Base-by-base conservation (phyloP, 164 flowering plant genomes). In the Vitis vinifera region DNA sequence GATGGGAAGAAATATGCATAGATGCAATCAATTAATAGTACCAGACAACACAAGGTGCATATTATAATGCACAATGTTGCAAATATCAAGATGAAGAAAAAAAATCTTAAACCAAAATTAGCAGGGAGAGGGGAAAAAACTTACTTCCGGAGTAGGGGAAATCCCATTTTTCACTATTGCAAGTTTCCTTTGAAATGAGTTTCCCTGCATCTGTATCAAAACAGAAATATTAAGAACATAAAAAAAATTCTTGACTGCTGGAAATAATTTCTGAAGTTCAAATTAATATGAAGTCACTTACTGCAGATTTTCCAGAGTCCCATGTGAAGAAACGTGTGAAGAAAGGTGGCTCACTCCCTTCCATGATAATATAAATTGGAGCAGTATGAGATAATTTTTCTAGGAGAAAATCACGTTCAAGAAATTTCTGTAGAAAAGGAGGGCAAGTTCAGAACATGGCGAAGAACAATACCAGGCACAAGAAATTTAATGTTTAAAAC, bases 251-350 rank as follows among this genome's bases (percentile, higher is more conserved):
- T 37, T 37, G 44, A 37, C 44, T 3, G 44, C 44, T 37, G 44
- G 44, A 37, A 37, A 37, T 37, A 37, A 37, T 37, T 37, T 37
- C 44, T 17, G 27, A 47, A 49, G n/a, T 44, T n/a, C 50, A 50
- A 61, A n/a, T 13, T 8, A 44, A 9, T 19, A 37, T 50, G 10
- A 58, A 59, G 37, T 17, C 51, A 83, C 96, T 90, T 83, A 93
- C 99, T 4, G 82, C 67, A 69, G 92, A 87, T 80, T 95, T 95
- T 66, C 93, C 84, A 50, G 93, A 91, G 82, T 95, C 97, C 98
- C 99, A 95, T 16, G 87, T 71, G 79, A 95, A 95, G 82, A 93
- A 95, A 66, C 95, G 94, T 56, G 97, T 91, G 76, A 95, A 93
- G 77, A 93, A 91, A 16, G 89, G 79, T 19, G 99, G 97, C 65